These are phyloP conservation scores for Ammopiptanthus mongolicus DNA, from an alignment of 306 rosid genomes.

Conservation along the genomic window DNA sequence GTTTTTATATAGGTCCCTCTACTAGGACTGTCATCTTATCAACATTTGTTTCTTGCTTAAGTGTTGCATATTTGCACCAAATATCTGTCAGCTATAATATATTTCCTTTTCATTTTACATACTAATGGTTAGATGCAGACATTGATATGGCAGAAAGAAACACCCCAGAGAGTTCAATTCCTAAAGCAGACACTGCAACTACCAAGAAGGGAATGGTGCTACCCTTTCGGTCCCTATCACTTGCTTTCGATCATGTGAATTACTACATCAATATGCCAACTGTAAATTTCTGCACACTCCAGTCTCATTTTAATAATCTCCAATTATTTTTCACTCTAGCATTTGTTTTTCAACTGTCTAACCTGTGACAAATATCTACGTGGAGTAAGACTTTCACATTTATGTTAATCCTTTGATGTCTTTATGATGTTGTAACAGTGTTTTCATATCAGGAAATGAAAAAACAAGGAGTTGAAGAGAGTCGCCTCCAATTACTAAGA, in stretches of 20 bases:
- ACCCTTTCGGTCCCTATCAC: slow-evolving; percentile 47
- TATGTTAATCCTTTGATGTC: neutral
- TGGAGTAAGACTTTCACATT: neutral
- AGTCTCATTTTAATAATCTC: slow-evolving; percentile 10
- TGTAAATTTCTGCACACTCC: slow-evolving; percentile 25
- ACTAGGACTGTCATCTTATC: neutral
- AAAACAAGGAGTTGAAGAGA: slow-evolving; percentile 37
- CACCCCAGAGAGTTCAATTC: slow-evolving; percentile 18
- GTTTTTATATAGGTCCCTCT: neutral
- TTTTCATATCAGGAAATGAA: slow-evolving; percentile 37
- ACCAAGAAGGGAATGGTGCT: slow-evolving; percentile 43
- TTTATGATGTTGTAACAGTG: neutral
- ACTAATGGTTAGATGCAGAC: slow-evolving; percentile 26
- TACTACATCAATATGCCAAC: slow-evolving; percentile 52
- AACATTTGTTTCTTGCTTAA: neutral
- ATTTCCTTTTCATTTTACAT: slow-evolving; percentile 3
- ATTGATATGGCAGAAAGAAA: slow-evolving; percentile 21
- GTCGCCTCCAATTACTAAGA: slow-evolving; percentile 36
- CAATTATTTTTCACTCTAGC: neutral
- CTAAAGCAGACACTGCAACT: slow-evolving; percentile 11
- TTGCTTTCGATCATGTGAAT: slow-evolving; percentile 44
- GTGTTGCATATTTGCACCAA: neutral
- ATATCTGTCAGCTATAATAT: neutral
- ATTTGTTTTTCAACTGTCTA: neutral
- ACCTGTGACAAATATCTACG: neutral